phyloP scores from a whole-genome alignment of 208 protist genomes.

The Acanthamoeba lugdunensis region DNA sequence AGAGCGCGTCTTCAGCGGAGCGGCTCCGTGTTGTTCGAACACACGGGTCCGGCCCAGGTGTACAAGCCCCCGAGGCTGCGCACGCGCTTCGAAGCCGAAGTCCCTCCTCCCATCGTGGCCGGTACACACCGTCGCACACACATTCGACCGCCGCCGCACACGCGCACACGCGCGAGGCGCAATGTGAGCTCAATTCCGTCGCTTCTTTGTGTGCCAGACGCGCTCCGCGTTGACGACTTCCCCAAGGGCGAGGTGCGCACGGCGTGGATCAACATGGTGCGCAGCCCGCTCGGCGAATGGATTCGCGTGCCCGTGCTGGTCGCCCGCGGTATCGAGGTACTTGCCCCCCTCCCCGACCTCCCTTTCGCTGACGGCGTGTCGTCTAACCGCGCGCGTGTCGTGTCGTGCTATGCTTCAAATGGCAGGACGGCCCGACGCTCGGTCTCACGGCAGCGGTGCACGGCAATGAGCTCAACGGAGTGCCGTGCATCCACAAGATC shows the following conservation, averaged over 20 bases:
- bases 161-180: too few species aligned
- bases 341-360: not conserved
- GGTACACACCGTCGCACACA: not conserved
- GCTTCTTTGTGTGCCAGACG: not conserved
- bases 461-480: slow-evolving; percentile 77
- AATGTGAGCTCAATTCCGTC: not conserved
- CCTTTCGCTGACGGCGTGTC: not conserved
- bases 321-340: slow-evolving; percentile 29
- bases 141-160: not conserved
- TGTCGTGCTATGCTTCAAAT: not conserved
- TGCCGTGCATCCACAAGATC: slow-evolving; percentile 73
- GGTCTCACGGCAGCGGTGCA: slow-evolving; percentile 76
- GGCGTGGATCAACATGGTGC: slow-evolving; percentile 73
- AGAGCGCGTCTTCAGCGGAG: not conserved
- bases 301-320: slow-evolving; percentile 58
- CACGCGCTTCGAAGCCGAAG: slow-evolving; percentile 60
- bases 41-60: slow-evolving; percentile 43
- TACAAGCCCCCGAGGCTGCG: slow-evolving; percentile 37
- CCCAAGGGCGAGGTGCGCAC: slow-evolving; percentile 57
- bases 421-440: slow-evolving; percentile 59
- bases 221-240: slow-evolving; percentile 7
- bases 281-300: slow-evolving; percentile 52
- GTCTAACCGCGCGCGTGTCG: not conserved
- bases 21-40: slow-evolving; percentile 41
- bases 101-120: slow-evolving; percentile 11